Percentiles rank a stretch among this genome's conserved stretches.
These are phyloP conservation scores for Dianthus caryophyllus DNA, from an alignment of 148 eudicot genomes.

Conservation along the genomic window DNA sequence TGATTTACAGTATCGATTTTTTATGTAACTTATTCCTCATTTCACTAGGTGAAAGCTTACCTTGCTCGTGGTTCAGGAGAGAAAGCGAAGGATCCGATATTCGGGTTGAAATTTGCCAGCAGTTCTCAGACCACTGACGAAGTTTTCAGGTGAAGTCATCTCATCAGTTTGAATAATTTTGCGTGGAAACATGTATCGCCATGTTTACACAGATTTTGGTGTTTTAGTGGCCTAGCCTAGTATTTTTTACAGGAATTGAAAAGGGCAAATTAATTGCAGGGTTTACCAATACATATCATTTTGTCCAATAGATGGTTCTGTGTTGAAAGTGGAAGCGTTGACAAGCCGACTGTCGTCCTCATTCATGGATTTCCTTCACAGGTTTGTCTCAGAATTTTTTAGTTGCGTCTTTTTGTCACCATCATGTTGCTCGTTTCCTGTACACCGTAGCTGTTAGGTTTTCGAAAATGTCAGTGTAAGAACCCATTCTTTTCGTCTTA, in stretches of 20 bases:
- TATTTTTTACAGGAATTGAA: constrained; percentile 60
- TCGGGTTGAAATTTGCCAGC: constrained; percentile 81
- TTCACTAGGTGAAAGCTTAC: constrained; percentile 72
- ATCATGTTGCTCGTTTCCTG: not conserved
- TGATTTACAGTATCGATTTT: not conserved
- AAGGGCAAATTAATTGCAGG: constrained; percentile 73
- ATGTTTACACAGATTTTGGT: constrained; percentile 11
- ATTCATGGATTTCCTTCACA: constrained; percentile 99
- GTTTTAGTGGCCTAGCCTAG: constrained; percentile 24
- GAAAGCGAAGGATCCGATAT: constrained; percentile 93
- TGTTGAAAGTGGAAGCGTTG: constrained; percentile 77
- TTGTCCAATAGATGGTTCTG: constrained; percentile 96
- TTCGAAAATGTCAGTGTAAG: not conserved
- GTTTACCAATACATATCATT: constrained; percentile 50
- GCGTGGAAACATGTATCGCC: constrained; percentile 5
- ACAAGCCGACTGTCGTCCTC: constrained; percentile 62
- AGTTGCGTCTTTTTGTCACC: not conserved
- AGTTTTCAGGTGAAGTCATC: constrained; percentile 63
- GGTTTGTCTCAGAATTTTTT: constrained; percentile 37
- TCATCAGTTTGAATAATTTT: not conserved
- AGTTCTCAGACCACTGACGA: constrained; percentile 83
- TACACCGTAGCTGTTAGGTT: not conserved
- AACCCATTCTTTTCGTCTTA: too few species aligned
- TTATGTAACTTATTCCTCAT: not conserved
- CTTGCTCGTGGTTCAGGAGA: constrained; percentile 63